phyloP scores from a whole-genome alignment of 2,329 filamentous ascomycete genomes.

The Colletotrichum phormii region DNA sequence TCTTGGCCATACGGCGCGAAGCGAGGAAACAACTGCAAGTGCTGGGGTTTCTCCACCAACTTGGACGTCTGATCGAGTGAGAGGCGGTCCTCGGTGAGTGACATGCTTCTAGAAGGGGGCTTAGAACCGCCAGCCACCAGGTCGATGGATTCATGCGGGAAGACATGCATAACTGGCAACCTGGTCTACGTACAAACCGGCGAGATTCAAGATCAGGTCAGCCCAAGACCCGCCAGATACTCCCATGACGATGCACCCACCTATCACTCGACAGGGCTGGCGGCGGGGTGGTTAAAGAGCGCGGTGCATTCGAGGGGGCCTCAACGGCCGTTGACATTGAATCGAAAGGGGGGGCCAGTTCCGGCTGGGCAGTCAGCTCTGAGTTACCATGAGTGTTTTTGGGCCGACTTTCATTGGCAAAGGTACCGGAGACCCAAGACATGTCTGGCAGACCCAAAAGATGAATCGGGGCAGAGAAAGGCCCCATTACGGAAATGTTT shows the following conservation, averaged over 20 bases:
- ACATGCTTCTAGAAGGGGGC: slow-evolving; percentile 34
- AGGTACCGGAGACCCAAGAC: slow-evolving; percentile 30
- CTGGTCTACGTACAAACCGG: slow-evolving; percentile 3
- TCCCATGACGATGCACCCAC: slow-evolving; percentile 28
- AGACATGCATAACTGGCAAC: slow-evolving; percentile 26
- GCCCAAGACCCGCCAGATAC: slow-evolving; percentile 29
- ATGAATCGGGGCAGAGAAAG: slow-evolving; percentile 32
- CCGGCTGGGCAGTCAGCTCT: slow-evolving; percentile 35
- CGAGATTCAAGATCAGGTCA: slow-evolving; percentile 18
- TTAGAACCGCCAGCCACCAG: slow-evolving; percentile 36
- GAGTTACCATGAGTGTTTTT: slow-evolving; percentile 8
- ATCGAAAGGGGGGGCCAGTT: slow-evolving; percentile 15
- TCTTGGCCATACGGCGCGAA: slow-evolving; percentile 33
- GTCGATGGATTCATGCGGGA: slow-evolving; percentile 24
- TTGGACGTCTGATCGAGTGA: slow-evolving; percentile 15
- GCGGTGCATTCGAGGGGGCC: slow-evolving; percentile 19
- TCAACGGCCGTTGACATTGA: slow-evolving; percentile 24
- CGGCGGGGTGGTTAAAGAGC: slow-evolving; percentile 17
- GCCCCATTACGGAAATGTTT: slow-evolving; percentile 28
- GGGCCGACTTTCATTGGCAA: slow-evolving; percentile 11
- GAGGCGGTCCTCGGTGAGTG: slow-evolving; percentile 31
- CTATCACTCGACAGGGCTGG: slow-evolving; percentile 35
- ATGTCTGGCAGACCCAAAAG: slow-evolving; percentile 33
- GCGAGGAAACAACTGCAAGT: slow-evolving; percentile 30
- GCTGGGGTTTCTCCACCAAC: slow-evolving; percentile 24